phyloP scores from a whole-genome alignment of 169 alveolate genomes.

The Theileria parva region DNA sequence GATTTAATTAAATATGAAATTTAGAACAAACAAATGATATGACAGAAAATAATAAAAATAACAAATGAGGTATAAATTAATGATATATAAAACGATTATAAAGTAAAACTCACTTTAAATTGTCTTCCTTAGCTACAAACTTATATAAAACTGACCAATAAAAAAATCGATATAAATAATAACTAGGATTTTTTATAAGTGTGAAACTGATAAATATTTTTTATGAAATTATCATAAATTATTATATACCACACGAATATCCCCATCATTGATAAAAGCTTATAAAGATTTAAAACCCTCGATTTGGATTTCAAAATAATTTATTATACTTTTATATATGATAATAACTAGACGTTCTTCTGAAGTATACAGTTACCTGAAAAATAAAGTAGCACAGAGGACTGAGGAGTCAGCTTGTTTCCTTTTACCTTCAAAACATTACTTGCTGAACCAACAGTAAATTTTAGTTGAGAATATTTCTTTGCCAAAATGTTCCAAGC shows the following conservation, averaged over 20 bases:
- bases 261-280: not conserved
- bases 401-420: conserved; percentile 32
- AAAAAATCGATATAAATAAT: not conserved
- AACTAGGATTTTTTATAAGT: not conserved
- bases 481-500: conserved; percentile 59
- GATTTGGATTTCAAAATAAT: too few species aligned
- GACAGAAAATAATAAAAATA: not conserved
- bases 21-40: not conserved
- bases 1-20: not conserved
- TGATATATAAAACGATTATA: not conserved
- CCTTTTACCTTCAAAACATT: conserved; percentile 31
- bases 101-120: not conserved
- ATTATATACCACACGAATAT: not conserved
- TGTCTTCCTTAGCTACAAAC: conserved; percentile 17
- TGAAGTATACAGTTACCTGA: conserved; percentile 60
- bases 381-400: conserved; percentile 54
- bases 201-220: not conserved
- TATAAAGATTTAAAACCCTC: not conserved
- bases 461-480: conserved; percentile 44
- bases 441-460: conserved; percentile 44
- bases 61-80: not conserved
- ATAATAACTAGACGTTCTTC: conserved; percentile 19
- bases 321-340: too few species aligned
- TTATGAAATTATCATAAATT: not conserved
- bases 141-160: not conserved